Base-by-base conservation (phyloP, 495 filamentous ascomycete genomes). In the Chaetomium tenue region DNA sequence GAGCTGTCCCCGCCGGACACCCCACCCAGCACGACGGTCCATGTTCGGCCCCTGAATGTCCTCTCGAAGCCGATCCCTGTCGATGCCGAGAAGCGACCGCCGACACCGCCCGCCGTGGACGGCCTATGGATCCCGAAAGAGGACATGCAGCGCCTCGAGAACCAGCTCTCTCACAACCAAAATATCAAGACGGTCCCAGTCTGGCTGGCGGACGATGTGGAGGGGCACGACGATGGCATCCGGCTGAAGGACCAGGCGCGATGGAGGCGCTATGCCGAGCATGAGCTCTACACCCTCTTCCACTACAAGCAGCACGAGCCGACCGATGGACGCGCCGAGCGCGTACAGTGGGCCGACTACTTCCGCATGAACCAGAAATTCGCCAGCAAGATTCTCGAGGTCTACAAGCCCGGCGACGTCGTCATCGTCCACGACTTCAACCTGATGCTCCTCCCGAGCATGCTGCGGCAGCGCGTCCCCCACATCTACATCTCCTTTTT, bases 291-390 rank as follows among this genome's bases (percentile, higher is more conserved):
- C 74, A 89, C 91, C 5, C 81, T 96, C 18, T 89, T 96, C 76
- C 93, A 97, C 74, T 97, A 97, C 77, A 96, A 92, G 76, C 88
- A 91, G 71, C 90, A 95, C 70, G 89, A 91, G 65, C 91, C 92
- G 1, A 89, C 87, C 23, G 90, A 96, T 75, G 92, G 92, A 30
- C 84, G 88, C 53, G 85, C 85, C 33, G 90, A 92, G 70, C 84
- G 88, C n/a, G 81, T 86, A 30, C 87, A 90, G 75, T 97, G 92
- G 92, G 84, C 88, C 23, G 90, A 97, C 75, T 97, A 96, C 76
- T 86, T 88, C 68, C 86, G 87, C 30, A 85, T 96, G 81, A 96
- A 96, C 74, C 86, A 88, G 70, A 84, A 90, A 57, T 96, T 96
- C 66, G 92, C 92, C 22, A 88, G 94, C 70, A 86, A 88, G 60